Conservation (phyloP, 305 asterid genomes). For the Solanum chacoense region DNA sequence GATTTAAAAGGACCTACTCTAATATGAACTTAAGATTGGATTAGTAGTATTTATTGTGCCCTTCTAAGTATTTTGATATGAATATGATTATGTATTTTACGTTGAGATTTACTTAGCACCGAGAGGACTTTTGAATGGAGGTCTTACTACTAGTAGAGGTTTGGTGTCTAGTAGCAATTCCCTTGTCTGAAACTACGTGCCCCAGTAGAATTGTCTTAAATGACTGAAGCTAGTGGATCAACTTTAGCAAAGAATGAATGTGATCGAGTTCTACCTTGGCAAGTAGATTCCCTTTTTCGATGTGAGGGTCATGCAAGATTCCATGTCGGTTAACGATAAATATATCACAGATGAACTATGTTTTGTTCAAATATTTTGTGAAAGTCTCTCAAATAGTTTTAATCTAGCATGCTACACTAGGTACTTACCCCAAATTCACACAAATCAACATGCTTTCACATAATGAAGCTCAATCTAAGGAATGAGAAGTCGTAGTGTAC, state of each 20-base stretch:
- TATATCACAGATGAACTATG: too few relatives aligned
- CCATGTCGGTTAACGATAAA: neutral
- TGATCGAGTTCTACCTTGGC: neutral
- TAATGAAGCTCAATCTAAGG: neutral
- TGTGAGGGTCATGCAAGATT: neutral
- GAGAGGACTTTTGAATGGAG: neutral
- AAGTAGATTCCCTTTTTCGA: neutral
- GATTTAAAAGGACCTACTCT: neutral
- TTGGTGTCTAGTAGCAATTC: neutral
- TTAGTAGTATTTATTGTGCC: neutral
- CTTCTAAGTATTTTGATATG: neutral
- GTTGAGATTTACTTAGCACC: neutral
- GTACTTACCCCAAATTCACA: neutral
- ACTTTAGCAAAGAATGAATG: neutral
- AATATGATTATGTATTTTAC: neutral
- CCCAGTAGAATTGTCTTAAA: neutral
- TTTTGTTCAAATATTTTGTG: neutral
- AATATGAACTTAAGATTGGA: neutral
- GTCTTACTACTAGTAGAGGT: neutral
- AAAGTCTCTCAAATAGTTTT: neutral
- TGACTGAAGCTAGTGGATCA: neutral
- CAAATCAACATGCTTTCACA: neutral
- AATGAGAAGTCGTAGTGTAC: neutral
- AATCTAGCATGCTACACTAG: neutral
- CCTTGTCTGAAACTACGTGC: neutral